A percentile compares a stretch with the other conserved stretches of the same genome.
phyloP scores from a whole-genome alignment of 176 grass and related monocot genomes.

The Rhipidocladum racemiflorum region DNA sequence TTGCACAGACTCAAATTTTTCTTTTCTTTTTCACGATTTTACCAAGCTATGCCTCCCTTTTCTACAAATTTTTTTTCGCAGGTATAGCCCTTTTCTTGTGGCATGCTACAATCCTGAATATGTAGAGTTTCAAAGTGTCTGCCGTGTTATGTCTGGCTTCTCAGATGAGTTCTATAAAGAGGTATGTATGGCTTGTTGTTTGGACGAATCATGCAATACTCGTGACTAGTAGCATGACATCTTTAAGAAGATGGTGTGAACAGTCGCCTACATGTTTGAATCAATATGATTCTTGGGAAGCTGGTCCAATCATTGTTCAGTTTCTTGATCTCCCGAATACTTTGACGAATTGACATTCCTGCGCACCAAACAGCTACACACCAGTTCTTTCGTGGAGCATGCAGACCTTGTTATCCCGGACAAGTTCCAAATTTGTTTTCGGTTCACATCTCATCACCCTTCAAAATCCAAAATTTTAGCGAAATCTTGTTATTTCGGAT shows the following conservation, averaged over 20 bases:
- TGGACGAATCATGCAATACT: not conserved
- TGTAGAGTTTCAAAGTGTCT: constrained; percentile 93
- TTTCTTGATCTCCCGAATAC: not conserved
- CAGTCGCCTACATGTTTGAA: constrained; percentile 3
- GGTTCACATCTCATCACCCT: too few relatives aligned
- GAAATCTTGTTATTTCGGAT: too few relatives aligned
- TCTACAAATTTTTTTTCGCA: constrained; percentile 36
- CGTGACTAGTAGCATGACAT: constrained; percentile 11
- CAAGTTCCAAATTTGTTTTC: too few relatives aligned
- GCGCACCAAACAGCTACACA: not conserved
- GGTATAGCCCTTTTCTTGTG: constrained; percentile 98
- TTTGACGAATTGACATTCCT: constrained; percentile 1
- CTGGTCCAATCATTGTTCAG: not conserved
- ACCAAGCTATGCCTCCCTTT: not conserved
- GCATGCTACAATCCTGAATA: constrained; percentile 92
- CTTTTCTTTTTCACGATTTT: not conserved
- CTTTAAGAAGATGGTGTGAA: not conserved
- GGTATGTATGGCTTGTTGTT: constrained; percentile 45
- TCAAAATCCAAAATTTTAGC: too few relatives aligned
- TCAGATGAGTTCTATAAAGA: constrained; percentile 90
- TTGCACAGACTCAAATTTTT: not conserved
- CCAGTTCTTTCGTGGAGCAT: not conserved
- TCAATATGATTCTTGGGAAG: not conserved
- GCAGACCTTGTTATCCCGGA: not conserved
- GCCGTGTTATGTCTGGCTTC: constrained; percentile 97